These are phyloP conservation scores for Gonium pectorale DNA, from an alignment of 139 green algal genomes.

Conservation along the genomic window DNA sequence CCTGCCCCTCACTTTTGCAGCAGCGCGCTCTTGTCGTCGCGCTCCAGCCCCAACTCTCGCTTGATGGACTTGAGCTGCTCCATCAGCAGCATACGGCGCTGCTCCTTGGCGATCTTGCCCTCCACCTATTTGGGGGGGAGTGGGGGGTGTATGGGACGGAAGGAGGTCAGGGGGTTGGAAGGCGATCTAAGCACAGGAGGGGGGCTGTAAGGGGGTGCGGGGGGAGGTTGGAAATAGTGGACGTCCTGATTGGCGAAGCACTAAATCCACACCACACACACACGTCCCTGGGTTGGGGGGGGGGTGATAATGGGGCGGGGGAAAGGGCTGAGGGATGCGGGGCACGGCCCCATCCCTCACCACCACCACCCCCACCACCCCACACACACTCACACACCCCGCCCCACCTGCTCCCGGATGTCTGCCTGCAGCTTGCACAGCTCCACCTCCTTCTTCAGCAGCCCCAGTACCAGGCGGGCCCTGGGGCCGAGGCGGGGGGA, in stretches of 20 bases:
- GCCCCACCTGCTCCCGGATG: slow-evolving; percentile 85
- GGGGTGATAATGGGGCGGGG: too few relatives aligned
- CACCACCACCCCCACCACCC: neutral
- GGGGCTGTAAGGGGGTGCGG: neutral
- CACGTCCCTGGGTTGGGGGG: too few relatives aligned
- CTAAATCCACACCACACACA: too few relatives aligned
- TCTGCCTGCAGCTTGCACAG: slow-evolving; percentile 93
- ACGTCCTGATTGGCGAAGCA: too few relatives aligned
- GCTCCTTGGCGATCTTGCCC: slow-evolving; percentile 97
- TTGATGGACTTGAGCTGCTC: slow-evolving; percentile 98
- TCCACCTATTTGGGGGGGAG: slow-evolving; percentile 86
- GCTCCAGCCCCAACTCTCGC: slow-evolving; percentile 97
- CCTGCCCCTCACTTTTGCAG: slow-evolving; percentile 74
- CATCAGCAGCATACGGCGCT: slow-evolving; percentile 97
- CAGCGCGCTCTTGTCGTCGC: slow-evolving; percentile 96
- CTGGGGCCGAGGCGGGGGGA: slow-evolving; percentile 1
- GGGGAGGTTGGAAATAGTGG: too few relatives aligned
- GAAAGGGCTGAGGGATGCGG: too few relatives aligned
- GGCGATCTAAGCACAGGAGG: neutral
- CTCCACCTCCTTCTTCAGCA: slow-evolving; percentile 99
- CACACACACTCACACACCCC: neutral
- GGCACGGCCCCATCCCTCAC: too few relatives aligned
- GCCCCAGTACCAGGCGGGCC: slow-evolving; percentile 74
- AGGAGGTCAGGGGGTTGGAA: neutral
- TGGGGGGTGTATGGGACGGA: neutral